Evolutionary conservation across 305 asterid species (phyloP).

Genomic region (Fraxinus nigra): DNA sequence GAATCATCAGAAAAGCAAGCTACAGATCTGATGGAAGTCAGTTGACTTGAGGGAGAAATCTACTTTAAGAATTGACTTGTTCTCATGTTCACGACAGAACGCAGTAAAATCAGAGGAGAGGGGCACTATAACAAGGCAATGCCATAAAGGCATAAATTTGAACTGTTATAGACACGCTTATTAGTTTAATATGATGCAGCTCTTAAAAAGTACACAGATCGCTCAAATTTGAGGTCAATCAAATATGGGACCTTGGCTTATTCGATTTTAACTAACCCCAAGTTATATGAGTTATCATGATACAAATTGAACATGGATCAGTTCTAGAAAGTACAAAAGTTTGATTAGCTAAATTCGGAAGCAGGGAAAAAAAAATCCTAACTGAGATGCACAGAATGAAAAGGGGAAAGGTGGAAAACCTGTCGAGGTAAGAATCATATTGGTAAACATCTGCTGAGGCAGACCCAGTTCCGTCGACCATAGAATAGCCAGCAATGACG

Average conservation of each 20-base stretch:
- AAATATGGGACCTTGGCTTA: not conserved
- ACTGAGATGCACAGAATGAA: not conserved
- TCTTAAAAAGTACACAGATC: not conserved
- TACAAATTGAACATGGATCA: not conserved
- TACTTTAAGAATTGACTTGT: not conserved
- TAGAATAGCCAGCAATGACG: slow-evolving; percentile 51
- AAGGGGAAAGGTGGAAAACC: slow-evolving; percentile 29
- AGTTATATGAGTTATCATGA: not conserved
- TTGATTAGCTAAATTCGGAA: not conserved
- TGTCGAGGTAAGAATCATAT: slow-evolving; percentile 75
- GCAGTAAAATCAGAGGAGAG: not conserved
- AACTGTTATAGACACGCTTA: not conserved
- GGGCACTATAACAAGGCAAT: not conserved
- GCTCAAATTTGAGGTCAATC: not conserved
- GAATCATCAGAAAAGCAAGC: not conserved
- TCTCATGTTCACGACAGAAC: not conserved
- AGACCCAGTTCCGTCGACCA: slow-evolving; percentile 36
- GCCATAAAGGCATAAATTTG: not conserved
- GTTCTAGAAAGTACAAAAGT: not conserved
- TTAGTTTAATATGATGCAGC: not conserved
- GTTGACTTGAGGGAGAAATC: not conserved
- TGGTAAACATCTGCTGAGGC: slow-evolving; percentile 62
- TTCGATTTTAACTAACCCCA: not conserved
- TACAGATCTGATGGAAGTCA: not conserved
- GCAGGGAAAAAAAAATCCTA: not conserved